A percentile compares a stretch with the other conserved stretches of the same genome.
Conservation (phyloP, 805 yeast genomes). For the Wickerhamomyces chaumierensis region DNA sequence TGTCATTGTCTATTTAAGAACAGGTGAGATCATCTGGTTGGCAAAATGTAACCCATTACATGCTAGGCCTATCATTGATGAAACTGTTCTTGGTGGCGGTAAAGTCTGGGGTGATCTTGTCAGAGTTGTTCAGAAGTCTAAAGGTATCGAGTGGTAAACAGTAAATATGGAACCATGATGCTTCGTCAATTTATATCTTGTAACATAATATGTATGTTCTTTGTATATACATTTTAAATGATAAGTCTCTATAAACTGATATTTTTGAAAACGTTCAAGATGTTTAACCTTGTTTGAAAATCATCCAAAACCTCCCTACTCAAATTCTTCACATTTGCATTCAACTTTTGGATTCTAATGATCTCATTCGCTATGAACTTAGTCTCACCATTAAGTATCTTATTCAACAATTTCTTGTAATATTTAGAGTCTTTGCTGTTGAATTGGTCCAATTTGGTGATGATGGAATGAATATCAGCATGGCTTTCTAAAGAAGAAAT, state of each 20-base stretch:
- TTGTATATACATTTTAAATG: no score
- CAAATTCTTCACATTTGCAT: slow-evolving; percentile 24
- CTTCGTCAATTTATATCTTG: no score
- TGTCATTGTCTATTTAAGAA: slow-evolving; percentile 58
- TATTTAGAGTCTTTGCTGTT: slow-evolving; percentile 23
- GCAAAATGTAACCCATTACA: slow-evolving; percentile 78
- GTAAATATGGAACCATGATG: no score
- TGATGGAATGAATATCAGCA: slow-evolving; percentile 14
- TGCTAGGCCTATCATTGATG: slow-evolving; percentile 62
- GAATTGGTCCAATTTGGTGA: slow-evolving; percentile 10
- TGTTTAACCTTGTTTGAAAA: slow-evolving; percentile 37
- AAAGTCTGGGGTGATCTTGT: slow-evolving; percentile 63
- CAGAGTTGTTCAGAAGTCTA: slow-evolving; percentile 45
- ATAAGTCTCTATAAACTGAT: background rate
- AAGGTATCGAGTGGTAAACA: slow-evolving; percentile 44
- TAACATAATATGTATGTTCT: no score
- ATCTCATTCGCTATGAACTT: slow-evolving; percentile 31
- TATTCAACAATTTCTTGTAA: slow-evolving; percentile 36
- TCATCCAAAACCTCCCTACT: slow-evolving; percentile 33
- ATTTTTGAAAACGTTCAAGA: slow-evolving; percentile 21
- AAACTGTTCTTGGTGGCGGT: slow-evolving; percentile 55
- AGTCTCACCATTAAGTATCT: slow-evolving; percentile 31
- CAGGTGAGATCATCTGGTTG: slow-evolving; percentile 78
- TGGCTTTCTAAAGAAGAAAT: slow-evolving; percentile 13
- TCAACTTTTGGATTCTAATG: slow-evolving; percentile 30